Conservation (phyloP, 371 early-diverging fungal species). For the Thermomucor indicae-seudaticae region DNA sequence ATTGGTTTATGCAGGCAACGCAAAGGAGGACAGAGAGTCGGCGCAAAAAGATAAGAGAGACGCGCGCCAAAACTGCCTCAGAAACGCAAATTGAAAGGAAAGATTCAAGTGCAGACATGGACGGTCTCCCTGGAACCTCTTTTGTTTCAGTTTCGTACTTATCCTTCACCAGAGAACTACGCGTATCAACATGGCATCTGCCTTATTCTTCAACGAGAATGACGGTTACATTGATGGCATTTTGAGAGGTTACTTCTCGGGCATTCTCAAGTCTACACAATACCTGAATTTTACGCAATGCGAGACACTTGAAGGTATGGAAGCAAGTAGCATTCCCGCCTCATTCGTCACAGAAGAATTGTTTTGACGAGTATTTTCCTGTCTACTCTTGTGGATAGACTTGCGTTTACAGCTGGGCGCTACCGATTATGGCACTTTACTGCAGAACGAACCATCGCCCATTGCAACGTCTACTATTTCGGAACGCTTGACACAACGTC, state of each 20-base stretch:
- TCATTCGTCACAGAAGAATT: neutral
- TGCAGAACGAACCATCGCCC: conserved; percentile 96
- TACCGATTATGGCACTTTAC: conserved; percentile 92
- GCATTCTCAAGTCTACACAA: conserved; percentile 74
- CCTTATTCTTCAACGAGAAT: conserved; percentile 80
- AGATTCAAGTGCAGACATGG: no score
- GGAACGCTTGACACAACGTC: conserved; percentile 82
- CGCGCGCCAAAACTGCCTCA: no score
- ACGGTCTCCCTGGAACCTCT: no score
- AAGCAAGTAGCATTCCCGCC: neutral
- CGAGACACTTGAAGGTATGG: conserved; percentile 93
- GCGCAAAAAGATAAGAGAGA: no score
- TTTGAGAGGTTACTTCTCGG: conserved; percentile 90
- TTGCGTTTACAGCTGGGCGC: conserved; percentile 83
- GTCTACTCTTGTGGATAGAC: conserved; percentile 25
- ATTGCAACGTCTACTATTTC: conserved; percentile 90
- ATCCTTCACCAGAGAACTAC: no score
- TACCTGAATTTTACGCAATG: conserved; percentile 96
- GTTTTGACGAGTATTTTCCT: neutral
- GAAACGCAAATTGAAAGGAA: no score
- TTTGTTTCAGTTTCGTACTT: no score
- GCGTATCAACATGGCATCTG: conserved; percentile 77
- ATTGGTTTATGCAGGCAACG: no score
- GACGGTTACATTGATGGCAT: conserved; percentile 94
- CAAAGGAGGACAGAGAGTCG: no score